Evolutionary conservation across 2,329 filamentous ascomycete genomes (phyloP), one percentile per base, ranked within the genome.

Genomic region (Hypoxylon sp.): DNA sequence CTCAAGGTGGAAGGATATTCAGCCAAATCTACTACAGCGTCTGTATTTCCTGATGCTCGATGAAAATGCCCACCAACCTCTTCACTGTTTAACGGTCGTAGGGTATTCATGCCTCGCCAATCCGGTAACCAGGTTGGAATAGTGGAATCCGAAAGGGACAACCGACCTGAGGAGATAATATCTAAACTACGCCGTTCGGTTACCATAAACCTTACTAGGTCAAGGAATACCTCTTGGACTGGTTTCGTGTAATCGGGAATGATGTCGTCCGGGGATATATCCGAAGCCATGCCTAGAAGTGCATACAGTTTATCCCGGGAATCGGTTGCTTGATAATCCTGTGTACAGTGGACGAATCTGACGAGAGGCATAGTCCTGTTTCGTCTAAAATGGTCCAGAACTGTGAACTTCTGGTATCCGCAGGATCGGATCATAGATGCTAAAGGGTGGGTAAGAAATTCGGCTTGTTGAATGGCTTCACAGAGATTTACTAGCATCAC

Each of bases 281-380:
- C 64, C 6, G 64, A 66, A 49, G 64, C 58, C 64, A 66, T 66
- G 2, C 64, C 64, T 3, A 66, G 40, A 14, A 66, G 64, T 10
- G 64, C 64, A 8, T 66, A 66, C 1, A 66, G 40, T 42, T 66
- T 66, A 33, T 66, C 64, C n/a, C 64, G 58, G 5, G 53, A 54
- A 31, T 66, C 64, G 14, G 57, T 66, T 6, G 64, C 64, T 13
- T 66, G 64, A 8, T 66, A 66, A 46, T 66, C 64, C 50, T 66
- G 64, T 0, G 64, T 66, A 46, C 64, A 66, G 14, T 66, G 64
- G 4, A 66, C 50, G 5, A 61, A 48, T 11, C 58, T 53, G 6
- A 66, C 64, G 11, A 66, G 64, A 2, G 57, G 51, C 64, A 66
- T 66, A 2, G 33, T 58, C 22, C 58, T 56, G 42, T 58, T 66